Conservation (phyloP, 169 alveolate species). For the Plasmodium sp. region DNA sequence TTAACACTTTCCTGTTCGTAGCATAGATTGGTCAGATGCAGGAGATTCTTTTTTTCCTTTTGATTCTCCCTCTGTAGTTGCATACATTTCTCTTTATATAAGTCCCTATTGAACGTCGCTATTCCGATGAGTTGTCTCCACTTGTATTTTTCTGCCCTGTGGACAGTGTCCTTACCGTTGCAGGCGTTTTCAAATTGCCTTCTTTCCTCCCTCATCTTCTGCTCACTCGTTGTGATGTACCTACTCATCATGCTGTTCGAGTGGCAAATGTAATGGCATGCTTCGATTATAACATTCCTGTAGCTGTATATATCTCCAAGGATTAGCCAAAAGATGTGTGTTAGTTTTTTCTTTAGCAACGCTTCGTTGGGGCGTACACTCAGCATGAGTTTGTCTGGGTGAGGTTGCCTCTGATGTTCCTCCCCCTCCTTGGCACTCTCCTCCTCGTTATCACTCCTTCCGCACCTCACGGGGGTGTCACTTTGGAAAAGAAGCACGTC, state of each 20-base stretch:
- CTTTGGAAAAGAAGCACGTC: background rate
- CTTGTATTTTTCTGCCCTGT: slow-evolving; percentile 27
- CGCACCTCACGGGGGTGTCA: background rate
- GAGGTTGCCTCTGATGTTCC: background rate
- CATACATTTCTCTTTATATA: slow-evolving; percentile 15
- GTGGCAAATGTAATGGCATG: slow-evolving; percentile 20
- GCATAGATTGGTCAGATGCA: slow-evolving; percentile 6
- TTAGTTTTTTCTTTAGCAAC: slow-evolving; percentile 17
- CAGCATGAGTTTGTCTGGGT: background rate
- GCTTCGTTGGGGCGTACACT: background rate
- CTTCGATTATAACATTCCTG: slow-evolving; percentile 16
- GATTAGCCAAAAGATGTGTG: slow-evolving; percentile 28
- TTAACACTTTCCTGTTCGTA: slow-evolving; percentile 34
- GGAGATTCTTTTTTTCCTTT: slow-evolving; percentile 10
- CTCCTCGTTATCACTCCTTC: background rate
- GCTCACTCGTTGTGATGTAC: background rate
- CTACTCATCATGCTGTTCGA: background rate
- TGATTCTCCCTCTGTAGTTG: slow-evolving; percentile 1
- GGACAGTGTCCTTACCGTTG: slow-evolving; percentile 4
- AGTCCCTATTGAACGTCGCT: slow-evolving; percentile 3
- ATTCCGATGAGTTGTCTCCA: slow-evolving; percentile 25
- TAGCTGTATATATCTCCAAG: slow-evolving; percentile 49
- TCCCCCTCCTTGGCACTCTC: background rate
- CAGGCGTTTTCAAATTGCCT: background rate
- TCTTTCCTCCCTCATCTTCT: background rate